phyloP scores from a whole-genome alignment of 257 asterid genomes.

The Linderniella brevidens region DNA sequence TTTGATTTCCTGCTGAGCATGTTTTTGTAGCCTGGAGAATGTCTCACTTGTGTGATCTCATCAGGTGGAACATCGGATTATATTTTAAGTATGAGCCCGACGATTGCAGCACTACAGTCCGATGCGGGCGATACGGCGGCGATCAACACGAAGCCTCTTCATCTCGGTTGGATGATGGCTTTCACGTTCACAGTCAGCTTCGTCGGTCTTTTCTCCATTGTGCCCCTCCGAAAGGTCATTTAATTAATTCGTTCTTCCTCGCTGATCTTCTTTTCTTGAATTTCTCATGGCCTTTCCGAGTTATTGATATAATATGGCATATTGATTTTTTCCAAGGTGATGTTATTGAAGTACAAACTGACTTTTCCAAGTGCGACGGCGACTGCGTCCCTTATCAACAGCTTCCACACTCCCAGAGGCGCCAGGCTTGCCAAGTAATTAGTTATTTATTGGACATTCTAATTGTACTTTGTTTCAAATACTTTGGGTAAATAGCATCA shows the following conservation, averaged over 20 bases:
- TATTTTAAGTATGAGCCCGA: conserved; percentile 49
- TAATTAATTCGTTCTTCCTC: neutral
- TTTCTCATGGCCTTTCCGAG: neutral
- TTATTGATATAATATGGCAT: neutral
- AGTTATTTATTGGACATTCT: too few relatives aligned
- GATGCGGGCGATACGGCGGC: conserved; percentile 34
- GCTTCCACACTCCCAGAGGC: conserved; percentile 79
- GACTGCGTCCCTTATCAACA: conserved; percentile 66
- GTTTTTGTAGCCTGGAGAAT: too few relatives aligned
- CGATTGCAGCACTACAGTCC: conserved; percentile 30
- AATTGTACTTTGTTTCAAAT: too few relatives aligned
- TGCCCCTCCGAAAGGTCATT: conserved; percentile 54
- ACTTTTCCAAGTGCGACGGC: conserved; percentile 92
- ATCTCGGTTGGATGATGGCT: conserved; percentile 44
- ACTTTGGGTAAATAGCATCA: too few relatives aligned
- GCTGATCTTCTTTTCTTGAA: neutral
- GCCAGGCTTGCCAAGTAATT: conserved; percentile 56
- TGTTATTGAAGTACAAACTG: conserved; percentile 63
- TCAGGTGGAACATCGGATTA: conserved; percentile 74
- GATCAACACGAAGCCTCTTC: conserved; percentile 31
- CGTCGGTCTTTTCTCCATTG: conserved; percentile 64
- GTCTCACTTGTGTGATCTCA: too few relatives aligned
- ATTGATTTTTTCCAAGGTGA: conserved; percentile 20
- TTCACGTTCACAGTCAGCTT: conserved; percentile 56
- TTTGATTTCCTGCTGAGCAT: too few relatives aligned